These are phyloP conservation scores for Chrysanthemum lavandulifolium DNA, from an alignment of 129 eudicot genomes.

Conservation along the genomic window DNA sequence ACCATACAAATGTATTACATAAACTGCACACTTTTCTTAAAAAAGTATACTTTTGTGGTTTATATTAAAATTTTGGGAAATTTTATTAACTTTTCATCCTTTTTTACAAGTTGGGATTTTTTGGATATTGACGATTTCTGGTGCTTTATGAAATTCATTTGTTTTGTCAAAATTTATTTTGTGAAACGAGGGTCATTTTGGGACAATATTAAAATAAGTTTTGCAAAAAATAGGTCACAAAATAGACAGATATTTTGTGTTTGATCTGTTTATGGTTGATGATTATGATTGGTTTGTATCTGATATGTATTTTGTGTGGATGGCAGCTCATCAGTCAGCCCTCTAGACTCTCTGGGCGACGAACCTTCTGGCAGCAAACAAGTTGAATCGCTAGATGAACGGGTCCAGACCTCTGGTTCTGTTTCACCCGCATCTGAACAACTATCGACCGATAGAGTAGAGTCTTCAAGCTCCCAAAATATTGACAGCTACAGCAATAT, in stretches of 20 bases:
- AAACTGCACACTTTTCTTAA: constrained; percentile 56
- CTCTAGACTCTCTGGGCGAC: constrained; percentile 51
- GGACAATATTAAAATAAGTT: too few relatives aligned
- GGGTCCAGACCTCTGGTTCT: constrained; percentile 56
- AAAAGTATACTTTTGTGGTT: too few relatives aligned
- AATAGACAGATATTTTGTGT: too few relatives aligned
- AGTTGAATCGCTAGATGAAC: constrained; percentile 51
- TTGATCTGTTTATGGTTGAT: background rate
- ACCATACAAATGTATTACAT: too few relatives aligned
- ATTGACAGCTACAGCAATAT: constrained; percentile 59
- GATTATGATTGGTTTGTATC: background rate
- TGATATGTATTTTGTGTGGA: background rate
- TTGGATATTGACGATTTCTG: too few relatives aligned
- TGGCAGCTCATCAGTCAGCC: constrained; percentile 52
- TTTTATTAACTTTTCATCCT: too few relatives aligned
- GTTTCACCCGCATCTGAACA: constrained; percentile 62
- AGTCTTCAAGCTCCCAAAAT: constrained; percentile 51
- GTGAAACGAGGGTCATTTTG: too few relatives aligned
- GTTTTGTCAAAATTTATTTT: too few relatives aligned
- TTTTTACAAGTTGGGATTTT: too few relatives aligned
- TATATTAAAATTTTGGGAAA: too few relatives aligned
- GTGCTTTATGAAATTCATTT: too few relatives aligned
- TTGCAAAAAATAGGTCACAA: too few relatives aligned
- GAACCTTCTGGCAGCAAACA: constrained; percentile 53
- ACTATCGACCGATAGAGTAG: constrained; percentile 44